Percentiles rank a stretch among this genome's conserved stretches.
phyloP scores from a whole-genome alignment of 2,329 filamentous ascomycete genomes.

The Fusarium sp. region DNA sequence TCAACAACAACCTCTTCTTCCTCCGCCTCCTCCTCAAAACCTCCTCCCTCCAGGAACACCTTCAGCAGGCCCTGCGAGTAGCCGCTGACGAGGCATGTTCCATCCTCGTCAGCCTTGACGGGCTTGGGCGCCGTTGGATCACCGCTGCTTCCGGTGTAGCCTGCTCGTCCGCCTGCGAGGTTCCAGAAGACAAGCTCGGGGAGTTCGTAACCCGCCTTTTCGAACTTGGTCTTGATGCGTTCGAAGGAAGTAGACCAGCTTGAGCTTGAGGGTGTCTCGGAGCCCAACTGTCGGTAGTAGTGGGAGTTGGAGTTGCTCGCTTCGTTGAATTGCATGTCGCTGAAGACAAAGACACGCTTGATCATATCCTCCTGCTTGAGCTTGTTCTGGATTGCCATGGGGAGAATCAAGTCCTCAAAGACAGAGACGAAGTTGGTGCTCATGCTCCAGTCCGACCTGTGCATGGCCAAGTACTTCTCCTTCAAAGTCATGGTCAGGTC shows the following conservation, averaged over 20 bases:
- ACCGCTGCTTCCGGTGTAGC: conserved; percentile 36
- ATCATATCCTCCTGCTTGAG: conserved; percentile 67
- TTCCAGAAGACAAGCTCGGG: conserved; percentile 71
- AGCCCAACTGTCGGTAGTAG: too few relatives aligned
- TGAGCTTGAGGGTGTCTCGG: conserved; percentile 30
- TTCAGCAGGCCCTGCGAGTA: conserved; percentile 68
- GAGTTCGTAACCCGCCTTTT: conserved; percentile 63
- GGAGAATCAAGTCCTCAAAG: conserved; percentile 63
- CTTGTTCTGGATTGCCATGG: conserved; percentile 60
- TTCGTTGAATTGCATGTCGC: conserved; percentile 67
- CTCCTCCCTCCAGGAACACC: conserved; percentile 62
- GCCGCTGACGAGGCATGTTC: conserved; percentile 62
- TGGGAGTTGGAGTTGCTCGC: conserved; percentile 34
- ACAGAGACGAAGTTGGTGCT: conserved; percentile 64
- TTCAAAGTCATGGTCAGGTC: conserved; percentile 50
- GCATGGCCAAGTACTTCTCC: conserved; percentile 53
- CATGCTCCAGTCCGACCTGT: conserved; percentile 48
- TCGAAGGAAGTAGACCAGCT: conserved; percentile 57
- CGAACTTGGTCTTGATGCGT: conserved; percentile 57
- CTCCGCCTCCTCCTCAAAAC: conserved; percentile 53
- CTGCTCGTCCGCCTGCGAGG: conserved; percentile 54
- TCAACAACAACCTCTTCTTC: conserved; percentile 49
- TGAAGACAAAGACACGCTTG: conserved; percentile 68
- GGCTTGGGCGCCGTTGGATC: conserved; percentile 57
- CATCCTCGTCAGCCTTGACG: conserved; percentile 54